These are phyloP conservation scores for Paecilomyces fulvus DNA, from an alignment of 2,329 filamentous ascomycete genomes.

Conservation along the genomic window DNA sequence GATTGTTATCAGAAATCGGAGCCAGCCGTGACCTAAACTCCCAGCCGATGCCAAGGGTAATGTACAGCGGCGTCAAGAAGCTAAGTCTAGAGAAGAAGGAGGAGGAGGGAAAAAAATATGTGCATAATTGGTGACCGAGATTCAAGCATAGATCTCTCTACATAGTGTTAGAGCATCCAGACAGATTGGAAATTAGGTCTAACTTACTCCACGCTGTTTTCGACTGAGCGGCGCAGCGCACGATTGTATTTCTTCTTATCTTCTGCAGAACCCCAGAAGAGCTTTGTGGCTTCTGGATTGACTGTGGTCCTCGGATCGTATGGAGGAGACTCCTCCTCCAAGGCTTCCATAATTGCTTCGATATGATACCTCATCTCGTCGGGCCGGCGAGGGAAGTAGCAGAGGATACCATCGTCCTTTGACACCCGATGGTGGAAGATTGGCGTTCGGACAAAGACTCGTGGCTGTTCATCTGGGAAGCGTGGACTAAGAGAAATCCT, in stretches of 20 bases:
- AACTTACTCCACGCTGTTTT: conserved; percentile 27
- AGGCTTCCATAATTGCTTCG: conserved; percentile 66
- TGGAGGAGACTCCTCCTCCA: conserved; percentile 81
- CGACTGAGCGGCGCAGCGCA: conserved; percentile 68
- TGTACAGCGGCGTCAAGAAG: background rate
- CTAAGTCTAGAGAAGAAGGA: background rate
- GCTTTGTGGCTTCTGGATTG: conserved; percentile 72
- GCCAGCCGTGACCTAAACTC: background rate
- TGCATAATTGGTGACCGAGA: background rate
- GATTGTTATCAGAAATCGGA: background rate
- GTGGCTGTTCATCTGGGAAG: conserved; percentile 82
- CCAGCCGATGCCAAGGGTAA: background rate
- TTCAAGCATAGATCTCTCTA: background rate
- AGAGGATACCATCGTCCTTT: conserved; percentile 62
- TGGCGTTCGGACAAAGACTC: conserved; percentile 68
- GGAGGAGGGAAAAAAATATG: background rate
- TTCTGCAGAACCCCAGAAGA: conserved; percentile 75
- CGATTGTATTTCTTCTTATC: conserved; percentile 81
- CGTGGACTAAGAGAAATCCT: conserved; percentile 69
- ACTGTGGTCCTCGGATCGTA: conserved; percentile 88
- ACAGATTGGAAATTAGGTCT: background rate
- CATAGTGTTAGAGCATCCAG: background rate
- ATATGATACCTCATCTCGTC: conserved; percentile 80
- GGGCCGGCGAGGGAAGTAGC: conserved; percentile 63
- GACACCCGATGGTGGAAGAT: conserved; percentile 87